A percentile compares a stretch with the other conserved stretches of the same genome.
Conservation (phyloP, 2,329 filamentous ascomycete species). For the Aspergillus quadricinctus region DNA sequence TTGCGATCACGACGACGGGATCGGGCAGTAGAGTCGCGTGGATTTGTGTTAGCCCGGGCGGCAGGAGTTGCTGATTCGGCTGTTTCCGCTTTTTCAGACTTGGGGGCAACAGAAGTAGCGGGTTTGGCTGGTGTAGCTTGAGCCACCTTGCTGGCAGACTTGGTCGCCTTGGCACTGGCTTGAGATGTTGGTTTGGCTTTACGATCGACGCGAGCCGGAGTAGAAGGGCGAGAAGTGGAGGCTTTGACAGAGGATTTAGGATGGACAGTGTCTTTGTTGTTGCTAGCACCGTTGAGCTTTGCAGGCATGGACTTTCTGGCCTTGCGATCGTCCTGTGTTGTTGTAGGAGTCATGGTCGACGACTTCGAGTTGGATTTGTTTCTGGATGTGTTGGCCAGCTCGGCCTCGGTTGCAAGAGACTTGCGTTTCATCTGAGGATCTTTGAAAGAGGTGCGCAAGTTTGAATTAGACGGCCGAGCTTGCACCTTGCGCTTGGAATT, state of each 20-base stretch:
- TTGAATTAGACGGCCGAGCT: constrained; percentile 7
- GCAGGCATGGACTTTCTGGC: constrained; percentile 16
- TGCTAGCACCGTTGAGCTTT: constrained; percentile 8
- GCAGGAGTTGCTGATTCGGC: constrained; percentile 7
- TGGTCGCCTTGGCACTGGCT: constrained; percentile 2
- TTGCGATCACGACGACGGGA: constrained; percentile 12
- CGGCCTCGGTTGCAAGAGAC: constrained; percentile 7
- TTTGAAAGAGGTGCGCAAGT: constrained; percentile 6
- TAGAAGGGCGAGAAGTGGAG: constrained; percentile 8
- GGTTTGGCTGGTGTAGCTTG: background rate
- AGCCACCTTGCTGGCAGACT: constrained; percentile 1
- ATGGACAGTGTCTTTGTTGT: constrained; percentile 2
- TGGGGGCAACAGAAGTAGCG: background rate
- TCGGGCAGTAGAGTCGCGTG: constrained; percentile 3
- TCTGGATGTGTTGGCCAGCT: constrained; percentile 1
- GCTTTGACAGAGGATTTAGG: background rate
- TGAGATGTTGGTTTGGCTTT: constrained; percentile 6
- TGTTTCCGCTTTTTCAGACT: background rate
- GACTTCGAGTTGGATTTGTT: constrained; percentile 2
- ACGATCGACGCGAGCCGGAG: constrained; percentile 10
- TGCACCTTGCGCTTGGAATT: constrained; percentile 4
- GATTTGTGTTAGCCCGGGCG: constrained; percentile 3
- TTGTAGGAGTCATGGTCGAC: constrained; percentile 2
- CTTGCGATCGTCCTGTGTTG: constrained; percentile 7
- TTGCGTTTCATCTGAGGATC: constrained; percentile 9